A percentile compares a stretch with the other conserved stretches of the same genome.
Conservation (phyloP, 805 yeast species). For the Suhomyces kilbournensis region DNA sequence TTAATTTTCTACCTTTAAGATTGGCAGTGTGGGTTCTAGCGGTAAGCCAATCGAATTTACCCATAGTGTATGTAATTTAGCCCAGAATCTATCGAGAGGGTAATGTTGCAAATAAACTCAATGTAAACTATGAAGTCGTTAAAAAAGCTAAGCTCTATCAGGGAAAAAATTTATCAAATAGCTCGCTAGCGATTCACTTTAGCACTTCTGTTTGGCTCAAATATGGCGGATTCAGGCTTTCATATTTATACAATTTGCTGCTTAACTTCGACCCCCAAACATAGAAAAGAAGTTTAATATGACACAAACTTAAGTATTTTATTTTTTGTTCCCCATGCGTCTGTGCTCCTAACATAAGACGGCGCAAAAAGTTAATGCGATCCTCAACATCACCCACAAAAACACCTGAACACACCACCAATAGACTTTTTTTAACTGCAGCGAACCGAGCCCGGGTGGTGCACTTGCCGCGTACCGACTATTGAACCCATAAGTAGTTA, state of each 20-base stretch:
- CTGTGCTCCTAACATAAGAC: not conserved
- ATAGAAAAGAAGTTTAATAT: not conserved
- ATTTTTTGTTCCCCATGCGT: not conserved
- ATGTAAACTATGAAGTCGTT: not conserved
- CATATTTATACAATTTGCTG: not conserved
- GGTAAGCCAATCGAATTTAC: constrained; percentile 8
- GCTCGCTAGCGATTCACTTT: not conserved
- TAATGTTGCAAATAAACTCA: not conserved
- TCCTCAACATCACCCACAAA: not conserved
- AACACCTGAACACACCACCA: not conserved
- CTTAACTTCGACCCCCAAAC: not conserved
- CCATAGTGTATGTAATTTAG: not conserved
- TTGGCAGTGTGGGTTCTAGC: constrained; percentile 55
- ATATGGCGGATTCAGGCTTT: not conserved
- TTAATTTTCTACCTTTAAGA: constrained; percentile 48
- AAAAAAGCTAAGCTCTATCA: not conserved
- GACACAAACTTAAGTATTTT: not conserved
- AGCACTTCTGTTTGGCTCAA: not conserved
- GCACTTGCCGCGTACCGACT: not conserved
- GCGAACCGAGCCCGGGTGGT: not conserved
- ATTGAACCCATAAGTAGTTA: not conserved
- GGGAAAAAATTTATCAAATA: too few relatives aligned
- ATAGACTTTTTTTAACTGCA: not conserved
- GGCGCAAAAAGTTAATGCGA: not conserved
- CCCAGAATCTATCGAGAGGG: not conserved